Base-by-base conservation (phyloP, 2,329 filamentous ascomycete genomes). In the Trichoderma sp. region DNA sequence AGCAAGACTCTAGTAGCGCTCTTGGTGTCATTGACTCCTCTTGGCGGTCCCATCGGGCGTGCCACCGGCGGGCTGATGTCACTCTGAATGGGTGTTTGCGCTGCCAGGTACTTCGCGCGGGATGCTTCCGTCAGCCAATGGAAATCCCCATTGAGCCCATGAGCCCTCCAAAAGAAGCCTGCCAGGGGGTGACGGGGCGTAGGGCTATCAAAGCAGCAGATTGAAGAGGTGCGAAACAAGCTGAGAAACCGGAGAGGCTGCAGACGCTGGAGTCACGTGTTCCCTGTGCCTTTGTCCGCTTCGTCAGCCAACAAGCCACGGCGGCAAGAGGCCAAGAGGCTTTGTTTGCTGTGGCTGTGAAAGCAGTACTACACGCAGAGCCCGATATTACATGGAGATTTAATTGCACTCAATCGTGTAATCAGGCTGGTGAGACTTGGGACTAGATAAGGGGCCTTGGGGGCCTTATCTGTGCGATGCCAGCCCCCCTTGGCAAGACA, bases 101-200 rank as follows among this genome's bases (percentile, higher is more conserved):
- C 68, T 70, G 68, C 26, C 68, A 70, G 68, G 58, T 70, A 63
- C 68, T 62, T 68, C 7, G 53, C 20, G 26, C 28, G 47, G 63
- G 43, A 57, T 28, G 63, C 30, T 11, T 57, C 55, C 26, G 55
- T 28, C 30, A 30, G 66, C 66, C 66, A 68, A 68, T 68, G 17
- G 55, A 61, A 61, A 9, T 20, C 26, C 55, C 8, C 17, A 23
- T 26, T 61, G n/a, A 23, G 36, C 26, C 36, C 66, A 68, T 68
- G 66, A 68, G 66, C 36, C 65, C 65, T 68, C 65, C 65, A 47
- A 68, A 68, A 61, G 55, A 59, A 55, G 65, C 55, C 36, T 43
- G 66, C 39, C 64, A 57, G 32, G 64, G 64, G 64, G 28, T 12
- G 28, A 50, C 23, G 5, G 50, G 64, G 64, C 50, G 50, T 67